A percentile compares a stretch with the other conserved stretches of the same genome.
phyloP scores from a whole-genome alignment of 441 rosid genomes.

The Adansonia gregorii region DNA sequence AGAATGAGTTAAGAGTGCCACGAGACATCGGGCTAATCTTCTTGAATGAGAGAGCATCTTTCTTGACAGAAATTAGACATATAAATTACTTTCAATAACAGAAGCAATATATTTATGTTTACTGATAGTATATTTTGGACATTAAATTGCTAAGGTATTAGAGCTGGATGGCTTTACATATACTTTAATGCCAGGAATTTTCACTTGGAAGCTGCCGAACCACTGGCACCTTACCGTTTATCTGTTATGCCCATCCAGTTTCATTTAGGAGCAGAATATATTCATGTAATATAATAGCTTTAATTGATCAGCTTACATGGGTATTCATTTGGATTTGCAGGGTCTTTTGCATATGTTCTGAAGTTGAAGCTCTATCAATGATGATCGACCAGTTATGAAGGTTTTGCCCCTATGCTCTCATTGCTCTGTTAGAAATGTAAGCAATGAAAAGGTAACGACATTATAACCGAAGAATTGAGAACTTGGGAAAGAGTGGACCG shows the following conservation, averaged over 20 bases:
- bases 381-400: neutral
- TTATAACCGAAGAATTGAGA: too few species aligned
- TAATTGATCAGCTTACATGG: neutral
- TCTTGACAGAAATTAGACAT: too few species aligned
- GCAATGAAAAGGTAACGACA: too few species aligned
- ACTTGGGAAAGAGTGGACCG: too few species aligned
- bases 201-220: neutral
- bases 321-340: neutral
- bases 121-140: too few species aligned
- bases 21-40: neutral
- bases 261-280: neutral
- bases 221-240: neutral
- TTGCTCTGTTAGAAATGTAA: too few species aligned
- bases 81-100: too few species aligned
- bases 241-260: neutral
- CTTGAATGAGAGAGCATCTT: neutral
- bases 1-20: conserved; percentile 22
- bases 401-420: too few species aligned
- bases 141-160: too few species aligned
- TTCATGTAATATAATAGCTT: neutral
- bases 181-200: neutral
- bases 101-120: too few species aligned
- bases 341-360: neutral
- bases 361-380: neutral
- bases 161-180: neutral